Base-by-base conservation (phyloP, 805 yeast species). In the Yamadazyma sp. region DNA sequence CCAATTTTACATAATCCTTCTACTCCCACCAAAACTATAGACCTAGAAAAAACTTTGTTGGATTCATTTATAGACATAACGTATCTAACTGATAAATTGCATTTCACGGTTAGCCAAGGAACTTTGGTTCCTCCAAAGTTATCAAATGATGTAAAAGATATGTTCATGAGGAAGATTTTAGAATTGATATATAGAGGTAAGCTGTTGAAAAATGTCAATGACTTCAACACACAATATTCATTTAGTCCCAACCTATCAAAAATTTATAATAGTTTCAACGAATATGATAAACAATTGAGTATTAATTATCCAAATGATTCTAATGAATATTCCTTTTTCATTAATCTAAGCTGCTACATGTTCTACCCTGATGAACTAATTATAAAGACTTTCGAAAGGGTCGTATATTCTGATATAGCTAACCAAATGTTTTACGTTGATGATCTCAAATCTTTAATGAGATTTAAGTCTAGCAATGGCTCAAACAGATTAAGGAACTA, bases 31-130 rank as follows among this genome's bases (percentile, higher is more conserved):
- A 80, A 75, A 48, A 76, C 82, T 0, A 79, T 87, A 24, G 65
- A 70, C 40, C 55, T 75, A 3, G 54, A 60, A n/a, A 73, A 72
- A 40, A 64, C 76, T 11, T 60, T 70, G 1, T 56, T 83, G 38
- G 78, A 75, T 42, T 62, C 83, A 3, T 76, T 76, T 37, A 54
- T 85, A 4, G 78, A 82, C 43, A 67, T 82, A 2, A 54, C 60
- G 0, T 58, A 84, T 33, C 59, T 87, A 14, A 52, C 69, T 2
- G 47, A 62, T 0, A 73, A 65, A 35, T 61, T 80, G 24, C 59
- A 61, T 3, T 82, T 82, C 50, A 50, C 55, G 11, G 16, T 50
- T 16, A 43, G 58, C 5, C 47, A 47, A 2, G 48, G 48, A 6
- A 64, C 59, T 20, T 63, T 69, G 34, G 59, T 63, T 7, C 82